phyloP scores from a whole-genome alignment of 1,284 basidiomycete genomes.

The Stereum hirsutum region DNA sequence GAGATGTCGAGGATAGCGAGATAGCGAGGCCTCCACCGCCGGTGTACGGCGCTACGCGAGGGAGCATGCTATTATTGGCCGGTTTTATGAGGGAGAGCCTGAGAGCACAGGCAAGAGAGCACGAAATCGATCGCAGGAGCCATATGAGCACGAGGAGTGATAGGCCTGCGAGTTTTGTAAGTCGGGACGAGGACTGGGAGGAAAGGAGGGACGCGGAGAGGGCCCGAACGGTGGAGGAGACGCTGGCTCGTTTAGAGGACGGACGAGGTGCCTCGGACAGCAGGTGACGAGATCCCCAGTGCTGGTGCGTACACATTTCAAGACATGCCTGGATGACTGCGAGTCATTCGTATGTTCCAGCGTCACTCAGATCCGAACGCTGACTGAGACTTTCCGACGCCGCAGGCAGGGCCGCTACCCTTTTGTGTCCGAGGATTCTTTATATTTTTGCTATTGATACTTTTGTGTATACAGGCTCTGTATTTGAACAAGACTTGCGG shows the following conservation, averaged over 20 bases:
- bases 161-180: conserved; percentile 43
- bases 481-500: no score
- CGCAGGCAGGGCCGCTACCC: no score
- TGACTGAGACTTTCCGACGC: no score
- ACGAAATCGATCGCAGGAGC: conserved; percentile 16
- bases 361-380: no score
- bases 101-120: conserved; percentile 25
- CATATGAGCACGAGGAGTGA: conserved; percentile 17
- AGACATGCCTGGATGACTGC: no score
- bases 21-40: conserved; percentile 63
- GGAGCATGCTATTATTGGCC: conserved; percentile 51
- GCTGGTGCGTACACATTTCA: background rate
- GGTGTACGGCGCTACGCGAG: conserved; percentile 62
- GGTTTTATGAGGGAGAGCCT: conserved; percentile 42
- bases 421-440: no score
- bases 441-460: no score
- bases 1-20: conserved; percentile 60
- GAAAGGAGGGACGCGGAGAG: conserved; percentile 41
- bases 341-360: no score
- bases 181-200: conserved; percentile 48
- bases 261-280: background rate
- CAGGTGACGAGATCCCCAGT: background rate
- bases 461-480: no score
- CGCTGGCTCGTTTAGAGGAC: conserved; percentile 40
- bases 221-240: conserved; percentile 44